Conservation (phyloP, 1,139 yeast species). For the Hyphopichia fennica region DNA sequence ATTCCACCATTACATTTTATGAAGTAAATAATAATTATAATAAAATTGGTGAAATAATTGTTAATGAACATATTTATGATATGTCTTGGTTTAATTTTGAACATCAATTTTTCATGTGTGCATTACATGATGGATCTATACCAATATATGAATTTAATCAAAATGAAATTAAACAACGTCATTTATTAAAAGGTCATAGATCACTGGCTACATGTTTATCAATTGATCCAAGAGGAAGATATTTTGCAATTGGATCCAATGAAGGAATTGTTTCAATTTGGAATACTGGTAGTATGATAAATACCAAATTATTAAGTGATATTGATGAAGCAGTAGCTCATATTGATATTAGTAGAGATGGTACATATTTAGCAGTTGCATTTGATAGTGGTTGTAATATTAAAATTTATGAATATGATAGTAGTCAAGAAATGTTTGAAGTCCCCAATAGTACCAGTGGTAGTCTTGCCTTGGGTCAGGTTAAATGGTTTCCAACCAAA, state of each 20-base stretch:
- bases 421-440: constrained; percentile 31
- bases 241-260: constrained; percentile 59
- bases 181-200: constrained; percentile 46
- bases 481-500: constrained; percentile 46
- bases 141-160: constrained; percentile 22
- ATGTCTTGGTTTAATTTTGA: constrained; percentile 35
- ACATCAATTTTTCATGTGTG: constrained; percentile 34
- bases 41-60: constrained; percentile 21
- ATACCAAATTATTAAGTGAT: constrained; percentile 41
- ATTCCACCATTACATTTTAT: constrained; percentile 27
- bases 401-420: constrained; percentile 37
- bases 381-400: constrained; percentile 42
- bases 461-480: constrained; percentile 27
- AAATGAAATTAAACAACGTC: constrained; percentile 22
- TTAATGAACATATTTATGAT: constrained; percentile 35
- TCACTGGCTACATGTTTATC: constrained; percentile 51
- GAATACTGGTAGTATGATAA: constrained; percentile 49
- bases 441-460: constrained; percentile 41
- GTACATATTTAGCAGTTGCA: constrained; percentile 44
- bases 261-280: constrained; percentile 73
- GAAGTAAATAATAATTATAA: constrained; percentile 26
- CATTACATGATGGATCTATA: constrained; percentile 39
- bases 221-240: constrained; percentile 60
- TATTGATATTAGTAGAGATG: constrained; percentile 47
- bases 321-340: constrained; percentile 51